These are phyloP conservation scores for Crithidia sp. DNA, from an alignment of 208 protist species.

Conservation along the genomic window DNA sequence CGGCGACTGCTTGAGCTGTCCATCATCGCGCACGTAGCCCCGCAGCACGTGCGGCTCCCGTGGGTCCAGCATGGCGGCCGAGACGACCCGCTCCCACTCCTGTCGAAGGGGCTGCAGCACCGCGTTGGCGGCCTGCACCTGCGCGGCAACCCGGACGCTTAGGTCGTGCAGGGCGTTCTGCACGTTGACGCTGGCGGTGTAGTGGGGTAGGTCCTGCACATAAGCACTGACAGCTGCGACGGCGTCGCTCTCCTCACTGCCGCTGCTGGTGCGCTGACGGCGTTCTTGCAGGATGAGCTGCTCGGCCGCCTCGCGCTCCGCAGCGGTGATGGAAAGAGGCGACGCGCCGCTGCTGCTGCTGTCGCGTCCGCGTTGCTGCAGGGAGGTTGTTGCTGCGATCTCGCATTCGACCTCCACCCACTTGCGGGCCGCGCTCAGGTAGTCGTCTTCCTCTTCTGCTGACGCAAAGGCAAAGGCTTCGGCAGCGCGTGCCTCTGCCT, in stretches of 20 bases:
- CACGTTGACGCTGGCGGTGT: slow-evolving; percentile 27
- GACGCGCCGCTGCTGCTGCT: background rate
- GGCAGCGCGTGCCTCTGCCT: background rate
- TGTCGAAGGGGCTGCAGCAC: slow-evolving; percentile 29
- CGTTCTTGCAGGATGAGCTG: slow-evolving; percentile 8
- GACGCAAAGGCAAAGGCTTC: background rate
- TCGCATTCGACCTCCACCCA: slow-evolving; percentile 37
- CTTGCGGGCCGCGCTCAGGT: slow-evolving; percentile 22
- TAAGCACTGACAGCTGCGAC: slow-evolving; percentile 6
- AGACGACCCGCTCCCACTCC: slow-evolving; percentile 31
- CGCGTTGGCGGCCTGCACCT: slow-evolving; percentile 30
- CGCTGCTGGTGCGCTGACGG: background rate
- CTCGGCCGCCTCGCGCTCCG: slow-evolving; percentile 14
- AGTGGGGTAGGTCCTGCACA: slow-evolving; percentile 11
- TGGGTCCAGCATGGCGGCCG: slow-evolving; percentile 29
- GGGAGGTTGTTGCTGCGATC: background rate
- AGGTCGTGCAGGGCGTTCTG: slow-evolving; percentile 33
- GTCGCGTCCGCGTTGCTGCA: no score
- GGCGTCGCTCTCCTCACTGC: background rate
- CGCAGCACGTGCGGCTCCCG: slow-evolving; percentile 21
- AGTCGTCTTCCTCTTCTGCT: background rate
- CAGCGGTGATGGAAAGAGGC: background rate
- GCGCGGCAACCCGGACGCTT: slow-evolving; percentile 20
- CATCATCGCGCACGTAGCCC: slow-evolving; percentile 32
- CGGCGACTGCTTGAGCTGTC: slow-evolving; percentile 12